A percentile compares a stretch with the other conserved stretches of the same genome.
These are phyloP conservation scores for Dictyostelium intermedium DNA, from an alignment of 78 protist genomes.

Conservation along the genomic window DNA sequence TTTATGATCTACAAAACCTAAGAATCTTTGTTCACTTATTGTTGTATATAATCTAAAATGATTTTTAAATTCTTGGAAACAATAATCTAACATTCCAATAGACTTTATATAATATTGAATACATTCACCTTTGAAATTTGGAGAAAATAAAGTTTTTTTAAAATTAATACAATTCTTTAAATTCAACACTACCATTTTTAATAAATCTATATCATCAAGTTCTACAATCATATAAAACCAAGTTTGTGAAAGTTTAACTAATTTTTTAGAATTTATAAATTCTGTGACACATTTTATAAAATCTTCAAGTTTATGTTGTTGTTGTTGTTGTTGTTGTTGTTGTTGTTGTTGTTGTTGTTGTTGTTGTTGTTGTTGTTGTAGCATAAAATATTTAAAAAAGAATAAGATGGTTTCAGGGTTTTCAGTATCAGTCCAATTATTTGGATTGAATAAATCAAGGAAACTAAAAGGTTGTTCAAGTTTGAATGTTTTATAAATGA, in stretches of 20 bases:
- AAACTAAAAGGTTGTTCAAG: neutral
- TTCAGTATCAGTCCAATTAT: neutral
- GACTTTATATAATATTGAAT: neutral
- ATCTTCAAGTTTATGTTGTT: no score
- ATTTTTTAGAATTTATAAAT: no score
- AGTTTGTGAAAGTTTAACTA: neutral
- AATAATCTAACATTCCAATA: neutral
- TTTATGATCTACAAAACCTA: neutral
- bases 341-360: no score
- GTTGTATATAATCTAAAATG: no score
- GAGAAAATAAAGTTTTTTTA: no score
- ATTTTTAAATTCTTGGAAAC: no score
- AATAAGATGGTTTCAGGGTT: neutral
- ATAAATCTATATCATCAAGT: neutral
- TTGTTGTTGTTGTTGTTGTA: neutral
- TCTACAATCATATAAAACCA: neutral
- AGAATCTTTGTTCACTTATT: neutral
- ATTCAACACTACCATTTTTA: neutral
- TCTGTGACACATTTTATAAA: no score
- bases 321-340: neutral
- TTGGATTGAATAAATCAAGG: neutral
- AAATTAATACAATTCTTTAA: no score
- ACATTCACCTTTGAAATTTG: no score
- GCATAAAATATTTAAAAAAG: no score
- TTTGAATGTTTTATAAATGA: neutral